A percentile compares a stretch with the other conserved stretches of the same genome.
These are phyloP conservation scores for Mrakia gelida DNA, from an alignment of 768 basidiomycete species.

Conservation along the genomic window DNA sequence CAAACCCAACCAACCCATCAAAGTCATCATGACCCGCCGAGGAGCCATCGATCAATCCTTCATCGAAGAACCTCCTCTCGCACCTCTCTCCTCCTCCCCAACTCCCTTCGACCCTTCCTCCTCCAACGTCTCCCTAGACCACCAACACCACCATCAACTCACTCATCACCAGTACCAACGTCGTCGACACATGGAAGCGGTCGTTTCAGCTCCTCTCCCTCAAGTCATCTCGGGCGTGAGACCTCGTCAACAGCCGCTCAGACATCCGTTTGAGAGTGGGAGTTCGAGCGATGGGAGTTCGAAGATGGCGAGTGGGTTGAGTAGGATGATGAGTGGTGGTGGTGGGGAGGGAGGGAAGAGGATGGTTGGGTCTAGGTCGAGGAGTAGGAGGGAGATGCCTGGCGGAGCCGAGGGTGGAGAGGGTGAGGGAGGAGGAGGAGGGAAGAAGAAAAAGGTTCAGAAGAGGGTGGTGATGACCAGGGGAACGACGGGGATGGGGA, in stretches of 20 bases:
- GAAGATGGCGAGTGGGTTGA: conserved; percentile 3
- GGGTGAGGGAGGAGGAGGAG: not conserved
- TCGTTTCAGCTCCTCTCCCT: conserved; percentile 18
- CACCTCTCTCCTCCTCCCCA: not conserved
- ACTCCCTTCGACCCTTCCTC: not conserved
- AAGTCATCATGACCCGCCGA: conserved; percentile 32
- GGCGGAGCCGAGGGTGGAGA: not conserved
- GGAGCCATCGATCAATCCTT: conserved; percentile 27
- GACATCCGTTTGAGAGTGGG: conserved; percentile 5
- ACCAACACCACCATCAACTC: not conserved
- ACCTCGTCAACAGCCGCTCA: conserved; percentile 3
- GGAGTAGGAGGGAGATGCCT: not conserved
- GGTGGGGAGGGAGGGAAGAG: not conserved
- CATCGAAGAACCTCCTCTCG: conserved; percentile 28
- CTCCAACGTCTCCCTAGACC: conserved; percentile 8
- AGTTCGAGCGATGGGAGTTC: conserved; percentile 11
- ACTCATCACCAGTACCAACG: not conserved
- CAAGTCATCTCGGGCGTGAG: conserved; percentile 6
- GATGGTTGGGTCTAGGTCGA: not conserved
- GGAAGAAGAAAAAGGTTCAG: not conserved
- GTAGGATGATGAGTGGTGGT: not conserved
- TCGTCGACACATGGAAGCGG: conserved; percentile 8
- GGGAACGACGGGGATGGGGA: conserved; percentile 22
- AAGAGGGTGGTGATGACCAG: conserved; percentile 26
- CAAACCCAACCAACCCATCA: conserved; percentile 22